phyloP scores from a whole-genome alignment of 208 protist genomes.

The Trichomonas vaginalis region DNA sequence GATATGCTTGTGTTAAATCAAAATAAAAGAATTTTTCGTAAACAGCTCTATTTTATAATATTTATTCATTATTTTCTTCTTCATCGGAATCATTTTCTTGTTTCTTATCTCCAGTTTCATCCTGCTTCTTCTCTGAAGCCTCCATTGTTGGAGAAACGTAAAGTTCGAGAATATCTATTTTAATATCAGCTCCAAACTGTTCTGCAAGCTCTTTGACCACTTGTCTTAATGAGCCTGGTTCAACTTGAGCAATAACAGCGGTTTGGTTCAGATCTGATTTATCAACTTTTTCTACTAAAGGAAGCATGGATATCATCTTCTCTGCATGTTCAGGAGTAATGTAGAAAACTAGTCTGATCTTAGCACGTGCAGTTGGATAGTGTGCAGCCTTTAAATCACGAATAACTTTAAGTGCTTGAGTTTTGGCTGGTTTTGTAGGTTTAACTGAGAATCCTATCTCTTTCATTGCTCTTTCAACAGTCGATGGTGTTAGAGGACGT shows the following conservation, averaged over 20 bases:
- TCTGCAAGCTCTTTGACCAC: not conserved
- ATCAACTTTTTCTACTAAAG: slow-evolving; percentile 9
- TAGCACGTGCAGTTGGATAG: not conserved
- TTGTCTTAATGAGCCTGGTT: not conserved
- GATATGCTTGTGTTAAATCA: no score
- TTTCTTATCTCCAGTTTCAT: not conserved
- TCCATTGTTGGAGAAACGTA: not conserved
- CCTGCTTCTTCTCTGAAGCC: not conserved
- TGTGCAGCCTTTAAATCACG: not conserved
- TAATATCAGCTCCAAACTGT: not conserved
- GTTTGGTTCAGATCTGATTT: not conserved
- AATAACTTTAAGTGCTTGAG: not conserved
- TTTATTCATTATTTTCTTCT: not conserved
- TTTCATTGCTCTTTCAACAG: not conserved
- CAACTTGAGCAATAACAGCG: slow-evolving; percentile 7
- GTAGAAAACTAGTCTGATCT: not conserved
- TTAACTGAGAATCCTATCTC: not conserved
- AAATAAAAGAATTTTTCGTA: no score
- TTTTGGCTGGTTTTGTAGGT: not conserved
- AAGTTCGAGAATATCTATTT: not conserved
- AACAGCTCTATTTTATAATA: not conserved
- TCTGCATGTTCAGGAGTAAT: not conserved
- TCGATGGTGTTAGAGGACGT: not conserved
- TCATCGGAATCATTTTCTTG: not conserved
- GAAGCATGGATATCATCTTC: slow-evolving; percentile 14